A percentile compares a stretch with the other conserved stretches of the same genome.
Conservation (phyloP, 2,329 filamentous ascomycete genomes). For the Dactylonectria macrodidyma region DNA sequence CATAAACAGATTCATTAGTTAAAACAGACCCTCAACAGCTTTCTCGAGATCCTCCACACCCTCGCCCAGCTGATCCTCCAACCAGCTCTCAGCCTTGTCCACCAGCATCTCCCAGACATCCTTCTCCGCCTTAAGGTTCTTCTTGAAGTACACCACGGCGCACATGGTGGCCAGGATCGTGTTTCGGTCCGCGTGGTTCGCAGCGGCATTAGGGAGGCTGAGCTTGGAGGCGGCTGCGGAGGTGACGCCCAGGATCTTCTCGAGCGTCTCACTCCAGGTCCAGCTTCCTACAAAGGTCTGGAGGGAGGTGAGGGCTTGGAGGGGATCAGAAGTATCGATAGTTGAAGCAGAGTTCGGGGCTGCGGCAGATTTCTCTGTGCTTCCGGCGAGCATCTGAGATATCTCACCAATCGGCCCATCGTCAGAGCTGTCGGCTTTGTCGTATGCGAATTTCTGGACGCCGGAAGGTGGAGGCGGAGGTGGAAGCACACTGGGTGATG, state of each 20-base stretch:
- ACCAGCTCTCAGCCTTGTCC: slow-evolving; percentile 70
- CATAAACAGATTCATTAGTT: background rate
- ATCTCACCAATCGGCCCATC: no score
- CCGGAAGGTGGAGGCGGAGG: background rate
- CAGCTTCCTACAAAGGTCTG: slow-evolving; percentile 61
- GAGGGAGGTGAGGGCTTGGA: slow-evolving; percentile 61
- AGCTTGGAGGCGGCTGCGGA: slow-evolving; percentile 21
- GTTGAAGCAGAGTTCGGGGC: background rate
- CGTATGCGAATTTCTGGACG: no score
- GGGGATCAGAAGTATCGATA: slow-evolving; percentile 14
- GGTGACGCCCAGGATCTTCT: slow-evolving; percentile 44
- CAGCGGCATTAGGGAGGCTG: slow-evolving; percentile 15
- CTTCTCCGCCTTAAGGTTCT: slow-evolving; percentile 57
- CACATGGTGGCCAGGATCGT: slow-evolving; percentile 49
- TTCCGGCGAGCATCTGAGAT: background rate
- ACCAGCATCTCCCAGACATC: slow-evolving; percentile 77
- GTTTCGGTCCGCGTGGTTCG: slow-evolving; percentile 6
- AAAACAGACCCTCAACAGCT: slow-evolving; percentile 38
- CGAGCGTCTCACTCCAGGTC: slow-evolving; percentile 49
- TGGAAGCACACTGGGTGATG: background rate
- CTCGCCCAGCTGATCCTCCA: slow-evolving; percentile 48
- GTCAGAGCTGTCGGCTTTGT: no score
- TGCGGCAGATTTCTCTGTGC: background rate
- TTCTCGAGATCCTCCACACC: slow-evolving; percentile 33
- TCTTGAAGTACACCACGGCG: slow-evolving; percentile 58